Evolutionary conservation across 805 yeast species (phyloP).

Genomic region (Schwanniomyces polymorphus): DNA sequence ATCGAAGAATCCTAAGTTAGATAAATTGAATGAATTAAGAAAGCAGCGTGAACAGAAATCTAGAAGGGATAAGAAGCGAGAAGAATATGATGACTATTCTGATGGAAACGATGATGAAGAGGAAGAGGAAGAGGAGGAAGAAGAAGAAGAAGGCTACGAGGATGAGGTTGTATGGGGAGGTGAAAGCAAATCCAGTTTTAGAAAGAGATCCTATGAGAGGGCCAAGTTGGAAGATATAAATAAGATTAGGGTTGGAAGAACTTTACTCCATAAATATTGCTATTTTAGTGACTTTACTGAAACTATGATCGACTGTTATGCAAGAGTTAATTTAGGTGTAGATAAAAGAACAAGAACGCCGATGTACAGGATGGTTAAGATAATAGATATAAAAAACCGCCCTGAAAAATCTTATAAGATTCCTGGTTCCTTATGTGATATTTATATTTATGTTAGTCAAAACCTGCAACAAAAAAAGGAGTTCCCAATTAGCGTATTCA

Average conservation of each 20-base stretch:
- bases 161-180: conserved; percentile 40
- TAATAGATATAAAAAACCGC: conserved; percentile 57
- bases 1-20: conserved; percentile 39
- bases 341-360: conserved; percentile 61
- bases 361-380: conserved; percentile 80
- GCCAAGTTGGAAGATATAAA: conserved; percentile 68
- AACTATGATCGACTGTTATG: conserved; percentile 70
- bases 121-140: conserved; percentile 47
- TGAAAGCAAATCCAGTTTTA: conserved; percentile 15
- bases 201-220: conserved; percentile 30
- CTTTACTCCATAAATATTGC: conserved; percentile 70
- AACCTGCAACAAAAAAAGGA: conserved; percentile 71
- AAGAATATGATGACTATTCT: conserved; percentile 39
- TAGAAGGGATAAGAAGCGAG: conserved; percentile 33
- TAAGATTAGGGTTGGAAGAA: conserved; percentile 72
- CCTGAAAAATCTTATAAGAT: conserved; percentile 45
- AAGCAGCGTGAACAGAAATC: conserved; percentile 71
- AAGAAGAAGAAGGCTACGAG: conserved; percentile 29
- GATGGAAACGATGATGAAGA: conserved; percentile 42
- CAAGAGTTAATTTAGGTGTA: conserved; percentile 78
- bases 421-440: conserved; percentile 44
- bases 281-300: conserved; percentile 81
- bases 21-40: conserved; percentile 69
- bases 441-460: conserved; percentile 73
- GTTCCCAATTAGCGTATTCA: conserved; percentile 75